Evolutionary conservation across 2,329 filamentous ascomycete genomes (phyloP).

Genomic region (Phyllosticta capitalensis): DNA sequence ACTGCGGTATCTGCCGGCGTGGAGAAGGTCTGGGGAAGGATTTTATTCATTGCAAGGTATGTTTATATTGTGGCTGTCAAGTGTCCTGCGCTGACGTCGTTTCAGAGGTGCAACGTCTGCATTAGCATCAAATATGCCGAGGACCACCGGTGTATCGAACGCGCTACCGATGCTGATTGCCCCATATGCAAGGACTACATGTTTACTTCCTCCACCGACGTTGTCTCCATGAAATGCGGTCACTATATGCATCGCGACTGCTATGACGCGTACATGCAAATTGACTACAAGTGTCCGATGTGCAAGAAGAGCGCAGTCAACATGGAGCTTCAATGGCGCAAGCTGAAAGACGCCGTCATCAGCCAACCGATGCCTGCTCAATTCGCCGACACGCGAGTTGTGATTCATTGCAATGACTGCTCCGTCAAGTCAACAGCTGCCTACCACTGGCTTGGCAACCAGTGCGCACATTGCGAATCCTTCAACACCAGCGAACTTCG

Average conservation of each 20-base stretch:
- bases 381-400: conserved; percentile 67
- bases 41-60: conserved; percentile 94
- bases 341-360: conserved; percentile 77
- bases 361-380: conserved; percentile 85
- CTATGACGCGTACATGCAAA: conserved; percentile 77
- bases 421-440: conserved; percentile 73
- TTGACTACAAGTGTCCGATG: conserved; percentile 90
- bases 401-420: conserved; percentile 92
- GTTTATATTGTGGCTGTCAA: background rate
- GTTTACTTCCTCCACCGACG: conserved; percentile 79
- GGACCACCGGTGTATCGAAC: conserved; percentile 87
- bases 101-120: conserved; percentile 67
- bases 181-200: conserved; percentile 96
- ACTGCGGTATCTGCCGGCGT: conserved; percentile 90
- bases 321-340: conserved; percentile 92
- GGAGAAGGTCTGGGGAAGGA: conserved; percentile 90
- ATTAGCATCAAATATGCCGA: conserved; percentile 79
- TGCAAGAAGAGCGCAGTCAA: conserved; percentile 96
- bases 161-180: conserved; percentile 89
- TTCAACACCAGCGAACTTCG: conserved; percentile 44
- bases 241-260: conserved; percentile 92
- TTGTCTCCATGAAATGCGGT: conserved; percentile 91
- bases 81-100: conserved; percentile 17
- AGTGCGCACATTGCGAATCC: conserved; percentile 57
- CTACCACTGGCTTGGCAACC: conserved; percentile 92